Conservation (phyloP, 352 stramenopile genomes). For the Plasmopara muralis region DNA sequence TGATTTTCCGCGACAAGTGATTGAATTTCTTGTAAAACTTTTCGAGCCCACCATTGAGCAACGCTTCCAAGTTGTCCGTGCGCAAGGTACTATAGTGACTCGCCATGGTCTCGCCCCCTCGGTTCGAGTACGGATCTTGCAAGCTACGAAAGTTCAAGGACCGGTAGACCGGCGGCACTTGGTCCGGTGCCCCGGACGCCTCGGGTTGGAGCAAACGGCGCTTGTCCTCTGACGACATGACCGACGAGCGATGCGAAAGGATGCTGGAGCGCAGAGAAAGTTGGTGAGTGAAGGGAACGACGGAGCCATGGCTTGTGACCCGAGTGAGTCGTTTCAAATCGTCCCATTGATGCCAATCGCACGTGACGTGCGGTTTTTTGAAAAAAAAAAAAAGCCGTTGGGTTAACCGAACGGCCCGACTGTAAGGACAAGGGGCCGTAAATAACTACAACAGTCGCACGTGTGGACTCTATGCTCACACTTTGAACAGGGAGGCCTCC, state of each 20-base stretch:
- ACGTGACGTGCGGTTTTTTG: background rate
- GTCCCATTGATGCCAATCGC: background rate
- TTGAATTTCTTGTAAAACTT: slow-evolving; percentile 84
- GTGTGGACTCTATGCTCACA: background rate
- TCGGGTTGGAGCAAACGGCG: slow-evolving; percentile 24
- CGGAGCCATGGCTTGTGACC: no score
- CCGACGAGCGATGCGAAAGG: background rate
- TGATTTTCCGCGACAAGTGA: slow-evolving; percentile 61
- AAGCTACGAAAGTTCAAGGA: slow-evolving; percentile 62
- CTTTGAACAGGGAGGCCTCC: no score
- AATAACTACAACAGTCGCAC: background rate
- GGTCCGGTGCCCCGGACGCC: slow-evolving; percentile 19
- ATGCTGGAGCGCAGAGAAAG: background rate
- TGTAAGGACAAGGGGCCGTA: background rate
- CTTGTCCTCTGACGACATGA: background rate
- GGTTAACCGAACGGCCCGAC: no score
- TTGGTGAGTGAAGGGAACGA: background rate
- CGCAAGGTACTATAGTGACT: slow-evolving; percentile 39
- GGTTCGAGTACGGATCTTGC: slow-evolving; percentile 59
- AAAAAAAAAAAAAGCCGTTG: no score
- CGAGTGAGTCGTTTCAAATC: background rate
- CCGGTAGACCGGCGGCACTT: slow-evolving; percentile 55
- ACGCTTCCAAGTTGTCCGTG: slow-evolving; percentile 60
- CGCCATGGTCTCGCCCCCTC: slow-evolving; percentile 21
- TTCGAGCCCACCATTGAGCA: slow-evolving; percentile 60